Conservation (phyloP, 2,329 filamentous ascomycete genomes). For the Plectosphaerella plurivora region DNA sequence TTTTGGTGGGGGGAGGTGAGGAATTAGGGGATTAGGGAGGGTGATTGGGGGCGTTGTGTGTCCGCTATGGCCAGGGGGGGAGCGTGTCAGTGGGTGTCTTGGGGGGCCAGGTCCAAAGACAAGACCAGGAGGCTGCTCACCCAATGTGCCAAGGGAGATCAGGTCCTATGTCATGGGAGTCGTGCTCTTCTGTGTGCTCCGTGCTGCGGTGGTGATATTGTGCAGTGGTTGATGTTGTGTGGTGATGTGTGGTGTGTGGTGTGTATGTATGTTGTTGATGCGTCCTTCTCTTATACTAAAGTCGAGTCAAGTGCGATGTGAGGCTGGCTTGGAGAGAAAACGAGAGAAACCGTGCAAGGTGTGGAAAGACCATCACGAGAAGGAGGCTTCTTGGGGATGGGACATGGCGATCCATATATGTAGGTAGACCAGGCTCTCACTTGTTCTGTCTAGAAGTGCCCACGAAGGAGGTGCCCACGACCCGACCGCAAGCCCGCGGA, state of each 20-base stretch:
- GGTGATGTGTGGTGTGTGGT: too few species aligned
- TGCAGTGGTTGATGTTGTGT: background rate
- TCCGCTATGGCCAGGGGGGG: background rate
- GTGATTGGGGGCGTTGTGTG: too few species aligned
- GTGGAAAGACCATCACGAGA: background rate
- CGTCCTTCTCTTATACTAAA: too few species aligned
- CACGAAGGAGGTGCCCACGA: too few species aligned
- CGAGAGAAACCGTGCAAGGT: background rate
- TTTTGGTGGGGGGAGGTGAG: background rate
- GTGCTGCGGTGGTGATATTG: background rate
- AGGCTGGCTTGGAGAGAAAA: background rate
- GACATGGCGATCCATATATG: background rate
- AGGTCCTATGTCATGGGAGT: background rate
- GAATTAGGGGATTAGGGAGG: background rate
- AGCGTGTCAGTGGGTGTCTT: constrained; percentile 1
- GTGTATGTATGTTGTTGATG: background rate
- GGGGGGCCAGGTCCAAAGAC: background rate
- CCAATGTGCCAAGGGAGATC: background rate
- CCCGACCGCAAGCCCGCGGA: too few species aligned
- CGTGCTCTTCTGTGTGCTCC: background rate
- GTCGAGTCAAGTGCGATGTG: background rate
- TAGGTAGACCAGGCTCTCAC: background rate
- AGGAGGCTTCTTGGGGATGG: background rate
- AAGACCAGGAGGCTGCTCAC: background rate
- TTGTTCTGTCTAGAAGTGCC: too few species aligned